Evolutionary conservation across 2,329 filamentous ascomycete species (phyloP).

Genomic region (Diaporthe vaccinii): DNA sequence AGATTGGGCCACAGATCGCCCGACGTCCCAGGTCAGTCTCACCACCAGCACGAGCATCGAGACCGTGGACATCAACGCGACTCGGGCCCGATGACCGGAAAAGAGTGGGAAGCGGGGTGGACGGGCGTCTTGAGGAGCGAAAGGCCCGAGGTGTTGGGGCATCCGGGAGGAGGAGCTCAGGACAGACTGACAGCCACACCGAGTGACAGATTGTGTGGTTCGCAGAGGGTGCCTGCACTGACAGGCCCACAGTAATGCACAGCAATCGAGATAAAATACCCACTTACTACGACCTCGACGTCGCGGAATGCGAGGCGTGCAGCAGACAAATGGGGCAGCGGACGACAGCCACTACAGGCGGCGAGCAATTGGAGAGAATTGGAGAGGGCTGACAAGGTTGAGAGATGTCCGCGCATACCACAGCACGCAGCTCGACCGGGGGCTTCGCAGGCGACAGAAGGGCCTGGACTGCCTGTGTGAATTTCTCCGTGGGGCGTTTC

Average conservation of each 20-base stretch:
- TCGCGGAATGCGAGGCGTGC: not conserved
- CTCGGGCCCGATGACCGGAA: slow-evolving; percentile 7
- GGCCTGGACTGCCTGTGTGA: slow-evolving; percentile 23
- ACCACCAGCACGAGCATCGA: slow-evolving; percentile 21
- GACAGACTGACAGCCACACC: not conserved
- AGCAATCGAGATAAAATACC: slow-evolving; percentile 13
- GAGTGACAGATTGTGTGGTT: slow-evolving; percentile 3
- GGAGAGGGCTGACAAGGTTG: not conserved
- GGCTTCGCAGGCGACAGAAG: slow-evolving; percentile 8
- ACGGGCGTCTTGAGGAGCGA: not conserved
- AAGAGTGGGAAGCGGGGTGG: not conserved
- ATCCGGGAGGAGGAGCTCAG: slow-evolving; percentile 1
- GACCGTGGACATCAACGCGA: not conserved
- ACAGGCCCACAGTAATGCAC: slow-evolving; percentile 4
- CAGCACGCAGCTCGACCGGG: not conserved
- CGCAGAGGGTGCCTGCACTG: not conserved
- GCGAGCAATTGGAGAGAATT: not conserved
- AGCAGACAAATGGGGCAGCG: not conserved
- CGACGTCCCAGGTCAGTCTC: slow-evolving; percentile 3
- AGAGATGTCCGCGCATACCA: not conserved
- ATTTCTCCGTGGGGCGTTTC: slow-evolving; percentile 37
- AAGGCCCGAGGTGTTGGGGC: slow-evolving; percentile 4
- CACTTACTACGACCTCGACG: not conserved
- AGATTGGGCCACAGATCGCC: slow-evolving; percentile 6
- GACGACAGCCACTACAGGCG: not conserved